phyloP scores from a whole-genome alignment of 73 alveolate genomes.

The Paramecium tetraurelia region DNA sequence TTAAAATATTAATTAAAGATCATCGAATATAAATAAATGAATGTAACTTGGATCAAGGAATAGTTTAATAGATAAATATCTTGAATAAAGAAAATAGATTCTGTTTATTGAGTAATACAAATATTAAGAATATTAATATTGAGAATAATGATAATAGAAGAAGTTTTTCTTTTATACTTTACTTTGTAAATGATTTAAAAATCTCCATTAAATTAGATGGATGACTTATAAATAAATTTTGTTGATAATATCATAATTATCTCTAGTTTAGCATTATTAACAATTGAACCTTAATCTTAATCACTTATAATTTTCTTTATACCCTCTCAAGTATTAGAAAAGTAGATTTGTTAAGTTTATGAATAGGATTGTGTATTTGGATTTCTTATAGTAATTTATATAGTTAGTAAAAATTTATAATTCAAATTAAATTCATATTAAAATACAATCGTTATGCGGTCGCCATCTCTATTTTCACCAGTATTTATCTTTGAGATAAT shows the following conservation, averaged over 20 bases:
- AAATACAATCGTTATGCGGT: constrained; percentile 28
- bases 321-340: too few species aligned
- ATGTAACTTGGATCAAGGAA: neutral
- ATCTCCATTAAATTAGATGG: too few species aligned
- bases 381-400: neutral
- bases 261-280: too few species aligned
- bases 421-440: neutral
- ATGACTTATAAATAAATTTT: too few species aligned
- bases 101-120: neutral
- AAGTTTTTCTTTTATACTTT: too few species aligned
- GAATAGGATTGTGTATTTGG: too few species aligned
- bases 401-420: neutral
- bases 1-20: too few species aligned
- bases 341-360: neutral
- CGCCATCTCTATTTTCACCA: constrained; percentile 44
- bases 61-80: neutral
- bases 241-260: too few species aligned
- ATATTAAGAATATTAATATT: neutral
- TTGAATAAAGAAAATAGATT: neutral
- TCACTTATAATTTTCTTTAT: too few species aligned
- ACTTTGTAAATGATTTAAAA: neutral
- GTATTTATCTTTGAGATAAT: neutral
- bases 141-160: neutral
- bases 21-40: too few species aligned
- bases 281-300: too few species aligned